Evolutionary conservation across 176 grass and related monocot genomes (phyloP), one percentile per base, ranked within the genome.

Genomic region (Calamus simplicifolius): DNA sequence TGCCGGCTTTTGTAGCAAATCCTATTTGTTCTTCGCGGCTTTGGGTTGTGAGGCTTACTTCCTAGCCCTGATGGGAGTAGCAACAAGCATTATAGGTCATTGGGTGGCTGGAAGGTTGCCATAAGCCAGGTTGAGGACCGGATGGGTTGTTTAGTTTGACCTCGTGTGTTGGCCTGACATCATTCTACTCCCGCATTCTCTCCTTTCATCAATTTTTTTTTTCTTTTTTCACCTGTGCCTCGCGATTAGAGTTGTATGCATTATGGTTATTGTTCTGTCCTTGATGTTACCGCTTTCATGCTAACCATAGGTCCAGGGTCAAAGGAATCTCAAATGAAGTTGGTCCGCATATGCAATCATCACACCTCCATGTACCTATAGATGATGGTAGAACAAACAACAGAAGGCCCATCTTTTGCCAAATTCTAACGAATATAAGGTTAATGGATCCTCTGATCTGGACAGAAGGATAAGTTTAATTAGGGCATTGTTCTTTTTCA

Each of bases 251-350:
- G 58, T 59, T 59, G 57, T 59, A 17, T 21, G 54, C 49, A 51
- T 51, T 16, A 51, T 26, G 54, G 54, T 57, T 19, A 57, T 57
- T 21, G 19, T 57, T 57, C 19, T 19, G n/a, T 57, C 54, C 54
- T 57, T 57, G 54, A 57, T 57, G 54, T 57, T 57, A 57, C 27
- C 18, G n/a, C 54, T 57, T 19, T 57, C 54, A 10, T 57, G 18
- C 54, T 57, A 21, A 57, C 19, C 27, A 6, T 57, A 25, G 54
- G 54, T 57, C 19, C n/a, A 1, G 54, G 54, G 18, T 26, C 18
- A 21, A 0, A 26, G 53, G 21, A 23, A 23, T 23, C 21, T 23
- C 21, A 23, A 23, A 23, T 23, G 21, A 23, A 23, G 21, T 23
- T 23, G 21, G 1, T 23, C 21, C 21, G 21, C 21, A 23, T 23